A percentile compares a stretch with the other conserved stretches of the same genome.
Evolutionary conservation across 192 early-diverging fungal species (phyloP).

Genomic region (Cladochytrium replicatum): DNA sequence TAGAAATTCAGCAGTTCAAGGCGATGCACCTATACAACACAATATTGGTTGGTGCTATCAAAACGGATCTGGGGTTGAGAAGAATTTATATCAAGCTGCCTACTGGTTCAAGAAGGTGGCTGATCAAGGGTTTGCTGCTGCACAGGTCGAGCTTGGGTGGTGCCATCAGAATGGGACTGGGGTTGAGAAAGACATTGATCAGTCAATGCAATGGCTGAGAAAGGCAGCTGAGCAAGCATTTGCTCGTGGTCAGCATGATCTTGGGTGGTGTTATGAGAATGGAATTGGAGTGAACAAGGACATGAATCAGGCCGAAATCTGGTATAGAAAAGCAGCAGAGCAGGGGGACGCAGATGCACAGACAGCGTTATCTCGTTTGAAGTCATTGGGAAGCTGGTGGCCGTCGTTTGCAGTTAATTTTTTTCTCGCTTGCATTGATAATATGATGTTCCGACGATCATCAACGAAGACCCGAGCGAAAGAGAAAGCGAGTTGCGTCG

Average conservation of each 20-base stretch:
- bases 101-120: constrained; percentile 35
- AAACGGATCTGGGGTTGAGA: constrained; percentile 36
- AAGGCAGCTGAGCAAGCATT: constrained; percentile 35
- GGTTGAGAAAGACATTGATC: constrained; percentile 35
- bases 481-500: too few species aligned
- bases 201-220: constrained; percentile 32
- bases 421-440: too few species aligned
- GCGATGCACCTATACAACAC: constrained; percentile 42
- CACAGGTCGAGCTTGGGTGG: constrained; percentile 52
- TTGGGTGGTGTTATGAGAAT: constrained; percentile 42
- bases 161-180: constrained; percentile 72
- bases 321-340: constrained; percentile 31
- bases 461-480: too few species aligned
- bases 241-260: constrained; percentile 41
- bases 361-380: too few species aligned
- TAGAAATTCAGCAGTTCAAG: constrained; percentile 26
- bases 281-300: constrained; percentile 36
- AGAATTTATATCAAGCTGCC: constrained; percentile 28
- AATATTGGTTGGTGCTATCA: constrained; percentile 44
- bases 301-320: constrained; percentile 26
- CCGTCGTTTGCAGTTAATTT: too few species aligned
- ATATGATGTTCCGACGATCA: too few species aligned
- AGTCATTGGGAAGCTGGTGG: too few species aligned
- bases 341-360: constrained; percentile 40
- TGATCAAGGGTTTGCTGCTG: constrained; percentile 30